Evolutionary conservation across 2,329 filamentous ascomycete species (phyloP).

Genomic region (Colletotrichum scovillei): DNA sequence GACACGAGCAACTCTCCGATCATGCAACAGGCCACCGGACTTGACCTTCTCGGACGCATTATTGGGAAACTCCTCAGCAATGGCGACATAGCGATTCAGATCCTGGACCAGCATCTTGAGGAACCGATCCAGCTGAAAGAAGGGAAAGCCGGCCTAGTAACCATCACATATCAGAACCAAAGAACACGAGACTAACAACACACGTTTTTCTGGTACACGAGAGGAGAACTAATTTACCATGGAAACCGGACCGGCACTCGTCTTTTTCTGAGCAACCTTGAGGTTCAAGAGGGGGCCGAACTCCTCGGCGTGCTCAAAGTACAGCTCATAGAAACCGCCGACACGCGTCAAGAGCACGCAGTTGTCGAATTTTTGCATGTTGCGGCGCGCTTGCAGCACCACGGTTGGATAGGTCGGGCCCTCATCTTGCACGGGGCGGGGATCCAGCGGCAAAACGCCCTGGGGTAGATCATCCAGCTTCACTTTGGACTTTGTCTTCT

Average conservation of each 20-base stretch:
- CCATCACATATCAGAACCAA: constrained; percentile 38
- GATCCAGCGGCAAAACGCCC: constrained; percentile 55
- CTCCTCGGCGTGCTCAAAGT: constrained; percentile 95
- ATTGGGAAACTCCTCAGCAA: constrained; percentile 92
- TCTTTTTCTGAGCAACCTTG: constrained; percentile 83
- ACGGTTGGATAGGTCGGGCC: constrained; percentile 82
- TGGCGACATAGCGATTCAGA: constrained; percentile 88
- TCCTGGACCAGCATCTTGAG: constrained; percentile 95
- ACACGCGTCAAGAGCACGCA: constrained; percentile 93
- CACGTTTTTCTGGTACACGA: constrained; percentile 26
- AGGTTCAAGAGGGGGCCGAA: constrained; percentile 87
- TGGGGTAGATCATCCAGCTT: constrained; percentile 69
- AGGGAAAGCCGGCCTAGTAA: constrained; percentile 86
- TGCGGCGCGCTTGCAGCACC: constrained; percentile 84
- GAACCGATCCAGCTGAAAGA: constrained; percentile 91
- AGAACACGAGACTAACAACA: constrained; percentile 24
- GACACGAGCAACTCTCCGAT: constrained; percentile 85
- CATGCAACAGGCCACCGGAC: constrained; percentile 83
- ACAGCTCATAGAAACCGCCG: constrained; percentile 97
- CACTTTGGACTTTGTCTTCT: constrained; percentile 65
- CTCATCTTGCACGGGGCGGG: constrained; percentile 56
- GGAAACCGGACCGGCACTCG: constrained; percentile 80
- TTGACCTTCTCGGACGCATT: constrained; percentile 76
- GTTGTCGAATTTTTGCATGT: constrained; percentile 91
- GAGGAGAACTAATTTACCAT: constrained; percentile 72